phyloP scores from a whole-genome alignment of 306 rosid species.

The Acacia acuminata region DNA sequence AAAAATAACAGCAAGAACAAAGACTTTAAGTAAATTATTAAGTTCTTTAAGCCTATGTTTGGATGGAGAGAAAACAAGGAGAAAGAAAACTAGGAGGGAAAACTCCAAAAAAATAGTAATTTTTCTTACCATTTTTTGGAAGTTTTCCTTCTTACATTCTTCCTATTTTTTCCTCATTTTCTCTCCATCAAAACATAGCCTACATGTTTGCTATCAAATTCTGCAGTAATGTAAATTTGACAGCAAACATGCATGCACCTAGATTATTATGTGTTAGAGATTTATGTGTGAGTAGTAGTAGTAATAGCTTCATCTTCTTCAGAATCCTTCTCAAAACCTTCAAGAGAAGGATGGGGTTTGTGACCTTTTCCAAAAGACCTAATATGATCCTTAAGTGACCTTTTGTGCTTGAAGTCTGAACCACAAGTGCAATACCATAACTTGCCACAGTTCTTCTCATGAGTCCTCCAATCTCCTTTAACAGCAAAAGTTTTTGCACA shows the following conservation, averaged over 20 bases:
- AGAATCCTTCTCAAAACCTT: slow-evolving; percentile 66
- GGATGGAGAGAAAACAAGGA: no score
- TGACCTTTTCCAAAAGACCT: slow-evolving; percentile 86
- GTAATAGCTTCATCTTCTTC: slow-evolving; percentile 45
- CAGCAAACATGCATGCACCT: background rate
- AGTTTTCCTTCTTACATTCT: no score
- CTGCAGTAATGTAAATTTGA: background rate
- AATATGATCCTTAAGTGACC: slow-evolving; percentile 90
- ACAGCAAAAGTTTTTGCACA: slow-evolving; percentile 89
- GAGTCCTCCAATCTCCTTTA: slow-evolving; percentile 98
- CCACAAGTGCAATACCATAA: slow-evolving; percentile 95
- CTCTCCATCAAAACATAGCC: no score
- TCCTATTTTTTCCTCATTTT: no score
- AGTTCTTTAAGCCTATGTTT: background rate
- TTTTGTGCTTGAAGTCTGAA: slow-evolving; percentile 91
- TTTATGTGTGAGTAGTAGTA: slow-evolving; percentile 31
- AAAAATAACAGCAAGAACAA: background rate
- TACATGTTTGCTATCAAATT: background rate
- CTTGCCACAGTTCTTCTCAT: slow-evolving; percentile 95
- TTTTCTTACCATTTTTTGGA: no score
- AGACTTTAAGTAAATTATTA: background rate
- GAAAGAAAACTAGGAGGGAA: no score
- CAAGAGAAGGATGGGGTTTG: slow-evolving; percentile 50
- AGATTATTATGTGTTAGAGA: slow-evolving; percentile 1
- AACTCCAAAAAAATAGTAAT: no score